phyloP scores from a whole-genome alignment of 2,329 filamentous ascomycete species.

The Colletotrichum cuscutae region DNA sequence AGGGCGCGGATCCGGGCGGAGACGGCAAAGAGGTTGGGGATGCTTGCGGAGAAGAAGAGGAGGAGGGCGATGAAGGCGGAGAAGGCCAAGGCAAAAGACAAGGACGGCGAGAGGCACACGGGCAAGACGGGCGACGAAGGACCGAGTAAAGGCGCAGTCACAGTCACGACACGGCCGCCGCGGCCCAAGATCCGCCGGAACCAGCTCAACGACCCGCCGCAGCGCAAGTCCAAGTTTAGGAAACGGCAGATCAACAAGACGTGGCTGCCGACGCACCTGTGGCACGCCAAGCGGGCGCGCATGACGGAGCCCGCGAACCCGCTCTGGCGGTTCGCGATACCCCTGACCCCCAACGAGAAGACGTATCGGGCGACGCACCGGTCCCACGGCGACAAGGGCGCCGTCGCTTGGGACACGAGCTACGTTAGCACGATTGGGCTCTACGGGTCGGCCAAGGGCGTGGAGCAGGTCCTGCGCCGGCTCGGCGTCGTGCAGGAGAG shows the following conservation, averaged over 20 bases:
- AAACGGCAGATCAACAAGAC: slow-evolving; percentile 90
- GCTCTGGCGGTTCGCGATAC: slow-evolving; percentile 91
- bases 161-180: slow-evolving; percentile 52
- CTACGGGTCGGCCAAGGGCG: slow-evolving; percentile 71
- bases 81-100: slow-evolving; percentile 44
- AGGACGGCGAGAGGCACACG: slow-evolving; percentile 41
- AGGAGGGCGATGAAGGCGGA: slow-evolving; percentile 52
- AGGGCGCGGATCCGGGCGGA: slow-evolving; percentile 75
- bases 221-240: slow-evolving; percentile 74
- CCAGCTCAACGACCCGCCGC: slow-evolving; percentile 68
- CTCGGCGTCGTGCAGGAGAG: slow-evolving; percentile 71
- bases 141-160: slow-evolving; percentile 40
- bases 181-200: slow-evolving; percentile 78
- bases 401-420: slow-evolving; percentile 91
- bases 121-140: slow-evolving; percentile 3
- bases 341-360: slow-evolving; percentile 88
- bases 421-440: slow-evolving; percentile 90
- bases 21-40: slow-evolving; percentile 76
- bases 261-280: slow-evolving; percentile 94
- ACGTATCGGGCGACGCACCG: slow-evolving; percentile 89
- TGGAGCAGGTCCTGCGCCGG: slow-evolving; percentile 73
- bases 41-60: slow-evolving; percentile 67
- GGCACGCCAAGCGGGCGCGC: slow-evolving; percentile 89
- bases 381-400: slow-evolving; percentile 78
- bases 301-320: slow-evolving; percentile 85